A percentile compares a stretch with the other conserved stretches of the same genome.
These are phyloP conservation scores for Neurospora sp. DNA, from an alignment of 495 filamentous ascomycete species.

Conservation along the genomic window DNA sequence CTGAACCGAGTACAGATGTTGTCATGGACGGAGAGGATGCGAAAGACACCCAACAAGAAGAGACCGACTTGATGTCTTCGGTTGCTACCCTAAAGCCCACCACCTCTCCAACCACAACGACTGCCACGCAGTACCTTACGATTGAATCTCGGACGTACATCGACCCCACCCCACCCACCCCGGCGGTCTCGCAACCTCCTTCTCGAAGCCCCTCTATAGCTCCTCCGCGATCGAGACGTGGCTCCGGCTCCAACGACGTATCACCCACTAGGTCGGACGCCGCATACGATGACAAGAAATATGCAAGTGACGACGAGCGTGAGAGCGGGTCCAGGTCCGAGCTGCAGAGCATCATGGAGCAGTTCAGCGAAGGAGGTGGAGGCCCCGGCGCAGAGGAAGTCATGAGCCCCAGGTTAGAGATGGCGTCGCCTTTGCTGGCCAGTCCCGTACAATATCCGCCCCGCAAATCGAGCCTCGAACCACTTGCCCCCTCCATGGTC, in stretches of 20 bases:
- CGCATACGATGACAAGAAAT: slow-evolving; percentile 42
- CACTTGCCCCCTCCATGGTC: slow-evolving; percentile 38
- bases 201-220: slow-evolving; percentile 42
- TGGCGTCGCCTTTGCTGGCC: slow-evolving; percentile 58
- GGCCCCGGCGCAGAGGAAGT: slow-evolving; percentile 63
- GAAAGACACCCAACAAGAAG: slow-evolving; percentile 7
- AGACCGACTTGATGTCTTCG: slow-evolving; percentile 38
- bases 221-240: slow-evolving; percentile 21
- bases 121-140: slow-evolving; percentile 30
- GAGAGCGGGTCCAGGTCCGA: slow-evolving; percentile 69
- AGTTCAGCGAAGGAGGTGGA: slow-evolving; percentile 58
- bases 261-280: slow-evolving; percentile 51
- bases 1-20: not conserved
- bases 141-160: slow-evolving; percentile 43
- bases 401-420: slow-evolving; percentile 69
- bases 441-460: slow-evolving; percentile 61
- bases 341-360: slow-evolving; percentile 94
- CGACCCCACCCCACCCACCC: slow-evolving; percentile 54
- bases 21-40: not conserved
- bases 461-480: slow-evolving; percentile 75
- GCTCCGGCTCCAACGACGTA: slow-evolving; percentile 26
- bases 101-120: slow-evolving; percentile 20
- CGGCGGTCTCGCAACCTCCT: slow-evolving; percentile 35
- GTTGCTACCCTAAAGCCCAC: slow-evolving; percentile 40
- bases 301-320: slow-evolving; percentile 43